Evolutionary conservation across 2,329 filamentous ascomycete genomes (phyloP).

Genomic region (Phyllosticta citribraziliensis): DNA sequence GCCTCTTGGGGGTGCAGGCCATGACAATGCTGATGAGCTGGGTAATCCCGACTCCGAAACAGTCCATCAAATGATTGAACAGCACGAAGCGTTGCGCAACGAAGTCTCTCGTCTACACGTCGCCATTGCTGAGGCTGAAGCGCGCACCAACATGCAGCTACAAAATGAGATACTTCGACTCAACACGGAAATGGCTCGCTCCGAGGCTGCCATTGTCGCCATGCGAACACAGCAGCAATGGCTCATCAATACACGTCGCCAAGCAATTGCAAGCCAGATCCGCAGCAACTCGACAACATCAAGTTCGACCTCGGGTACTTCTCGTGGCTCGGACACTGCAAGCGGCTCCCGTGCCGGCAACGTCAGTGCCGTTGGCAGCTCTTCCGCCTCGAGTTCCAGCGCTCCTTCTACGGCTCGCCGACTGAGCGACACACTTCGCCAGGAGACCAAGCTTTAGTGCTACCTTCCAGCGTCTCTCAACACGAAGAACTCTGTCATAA

Average conservation of each 20-base stretch:
- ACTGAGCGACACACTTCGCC: slow-evolving; percentile 3
- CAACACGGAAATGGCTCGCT: slow-evolving; percentile 53
- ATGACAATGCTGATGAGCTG: slow-evolving; percentile 19
- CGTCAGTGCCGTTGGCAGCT: not conserved
- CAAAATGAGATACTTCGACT: slow-evolving; percentile 53
- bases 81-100: slow-evolving; percentile 52
- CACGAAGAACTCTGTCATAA: not conserved
- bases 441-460: slow-evolving; percentile 7
- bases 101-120: slow-evolving; percentile 47
- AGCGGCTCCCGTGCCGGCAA: not conserved
- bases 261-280: slow-evolving; percentile 7
- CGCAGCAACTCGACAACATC: slow-evolving; percentile 1
- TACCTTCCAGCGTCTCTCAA: not conserved
- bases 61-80: slow-evolving; percentile 43
- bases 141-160: slow-evolving; percentile 51
- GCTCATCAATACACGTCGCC: slow-evolving; percentile 8
- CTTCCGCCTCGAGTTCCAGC: not conserved
- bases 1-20: not conserved
- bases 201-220: slow-evolving; percentile 34
- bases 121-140: slow-evolving; percentile 49
- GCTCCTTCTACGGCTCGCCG: slow-evolving; percentile 4
- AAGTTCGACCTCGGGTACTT: not conserved
- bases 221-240: slow-evolving; percentile 9
- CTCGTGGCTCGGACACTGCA: not conserved
- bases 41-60: slow-evolving; percentile 25